phyloP scores from a whole-genome alignment of 2,329 filamentous ascomycete species.

The Beauveria medogensis region DNA sequence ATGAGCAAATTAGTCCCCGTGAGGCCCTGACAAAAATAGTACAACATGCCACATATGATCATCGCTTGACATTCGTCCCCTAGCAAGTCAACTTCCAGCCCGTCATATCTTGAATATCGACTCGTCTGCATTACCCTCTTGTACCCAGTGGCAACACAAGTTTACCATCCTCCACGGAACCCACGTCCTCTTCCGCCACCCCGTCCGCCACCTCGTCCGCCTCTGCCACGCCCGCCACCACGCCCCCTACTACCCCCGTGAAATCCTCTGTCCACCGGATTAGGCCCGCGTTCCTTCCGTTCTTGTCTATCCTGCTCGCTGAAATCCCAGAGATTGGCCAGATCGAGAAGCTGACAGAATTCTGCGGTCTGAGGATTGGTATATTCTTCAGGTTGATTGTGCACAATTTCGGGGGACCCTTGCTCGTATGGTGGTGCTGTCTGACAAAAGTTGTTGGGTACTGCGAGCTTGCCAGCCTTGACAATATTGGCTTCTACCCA shows the following conservation, averaged over 20 bases:
- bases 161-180: background rate
- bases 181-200: background rate
- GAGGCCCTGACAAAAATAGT: background rate
- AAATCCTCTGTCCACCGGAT: slow-evolving; percentile 31
- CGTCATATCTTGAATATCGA: background rate
- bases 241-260: slow-evolving; percentile 30
- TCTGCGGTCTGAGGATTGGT: slow-evolving; percentile 77
- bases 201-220: slow-evolving; percentile 9
- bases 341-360: slow-evolving; percentile 71
- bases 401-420: slow-evolving; percentile 46
- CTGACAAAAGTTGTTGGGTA: slow-evolving; percentile 70
- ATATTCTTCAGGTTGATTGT: slow-evolving; percentile 67
- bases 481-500: slow-evolving; percentile 80
- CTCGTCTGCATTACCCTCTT: background rate
- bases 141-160: background rate
- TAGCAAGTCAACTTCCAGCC: background rate
- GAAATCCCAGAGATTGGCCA: slow-evolving; percentile 68
- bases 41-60: background rate
- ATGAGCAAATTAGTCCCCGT: no score
- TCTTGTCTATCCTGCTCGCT: slow-evolving; percentile 60
- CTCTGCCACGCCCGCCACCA: slow-evolving; percentile 21
- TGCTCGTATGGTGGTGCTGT: slow-evolving; percentile 67
- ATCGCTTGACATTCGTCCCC: background rate
- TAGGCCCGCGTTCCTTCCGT: slow-evolving; percentile 51
- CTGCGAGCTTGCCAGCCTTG: slow-evolving; percentile 46